Conservation (phyloP, 257 asterid species). For the Penstemon eatonii region DNA sequence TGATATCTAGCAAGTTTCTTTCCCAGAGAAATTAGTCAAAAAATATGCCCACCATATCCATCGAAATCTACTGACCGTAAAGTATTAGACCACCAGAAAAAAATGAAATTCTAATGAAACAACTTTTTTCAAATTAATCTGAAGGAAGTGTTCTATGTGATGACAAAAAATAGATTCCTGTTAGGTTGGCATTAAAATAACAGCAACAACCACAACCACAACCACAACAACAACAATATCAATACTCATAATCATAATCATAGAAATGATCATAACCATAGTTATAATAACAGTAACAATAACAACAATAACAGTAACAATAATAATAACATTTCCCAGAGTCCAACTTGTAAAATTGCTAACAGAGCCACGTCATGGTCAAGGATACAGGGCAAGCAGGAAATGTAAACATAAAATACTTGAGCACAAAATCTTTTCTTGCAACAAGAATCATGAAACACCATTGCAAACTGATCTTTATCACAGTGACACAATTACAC, state of each 20-base stretch:
- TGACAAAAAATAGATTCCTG: neutral
- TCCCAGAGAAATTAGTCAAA: slow-evolving; percentile 22
- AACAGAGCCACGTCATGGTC: slow-evolving; percentile 5
- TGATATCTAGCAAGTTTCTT: neutral
- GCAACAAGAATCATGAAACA: slow-evolving; percentile 10
- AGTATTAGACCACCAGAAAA: slow-evolving; percentile 6
- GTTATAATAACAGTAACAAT: too few relatives aligned
- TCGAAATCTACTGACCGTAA: slow-evolving; percentile 13
- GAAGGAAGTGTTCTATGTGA: neutral
- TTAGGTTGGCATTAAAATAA: neutral
- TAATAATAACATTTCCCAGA: neutral
- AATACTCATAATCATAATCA: too few relatives aligned
- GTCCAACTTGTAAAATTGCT: slow-evolving; percentile 1
- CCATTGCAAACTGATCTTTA: neutral
- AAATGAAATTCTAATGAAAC: neutral
- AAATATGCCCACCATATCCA: slow-evolving; percentile 14
- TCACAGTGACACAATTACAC: slow-evolving; percentile 18
- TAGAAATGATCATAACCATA: too few relatives aligned
- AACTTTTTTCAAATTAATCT: neutral
- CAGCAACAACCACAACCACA: neutral
- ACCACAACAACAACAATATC: too few relatives aligned
- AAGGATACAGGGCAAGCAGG: slow-evolving; percentile 20
- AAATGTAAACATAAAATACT: slow-evolving; percentile 5
- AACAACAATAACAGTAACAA: too few relatives aligned
- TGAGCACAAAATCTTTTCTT: neutral